Evolutionary conservation across 2,329 filamentous ascomycete species (phyloP), one percentile per base, ranked within the genome.

Genomic region (Colletotrichum chlorophyti): DNA sequence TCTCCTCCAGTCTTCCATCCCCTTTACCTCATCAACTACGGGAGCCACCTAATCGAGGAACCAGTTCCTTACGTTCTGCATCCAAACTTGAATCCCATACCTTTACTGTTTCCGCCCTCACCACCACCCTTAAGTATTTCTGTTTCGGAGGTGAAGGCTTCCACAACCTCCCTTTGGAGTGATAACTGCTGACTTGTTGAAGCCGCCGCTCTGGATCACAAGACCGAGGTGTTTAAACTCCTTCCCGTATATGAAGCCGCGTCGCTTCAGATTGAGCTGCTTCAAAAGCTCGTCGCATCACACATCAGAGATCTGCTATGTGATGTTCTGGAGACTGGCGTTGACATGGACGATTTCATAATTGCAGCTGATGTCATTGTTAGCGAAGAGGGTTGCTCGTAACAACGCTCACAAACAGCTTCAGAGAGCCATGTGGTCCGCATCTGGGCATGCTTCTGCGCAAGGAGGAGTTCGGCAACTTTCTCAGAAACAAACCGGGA

Each of bases 271-370:
- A n/a, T 57, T 32, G 15, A 32, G 19, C 6, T 15, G 1, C 32
- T 58, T 1, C 40, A 45, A 26, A 12, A 21, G 1, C 5, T 24
- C 14, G n/a, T 53, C 12, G 49, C 24, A 11, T 23, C 27, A 11
- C 26, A 26, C 6, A 17, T 47, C 15, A 41, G 54, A 19, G 5
- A 19, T 11, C 15, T 41, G 17, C 23, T 58, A 6, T n/a, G 35
- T 14, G 27, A 46, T 7, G 53, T 58, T 10, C 34, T 58, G 14
- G 11, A 10, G 3, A 40, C 15, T 17, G 19, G 41, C 5, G 23
- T 53, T 11, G 14, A 53, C 6, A 17, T 58, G 14, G 41, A 40
- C 9, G 54, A 58, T 11, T 53, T 58, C n/a, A 41, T 41, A 12
- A 47, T 42, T 8, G 49, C 31, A 10, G 15, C 27, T 4, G 49